These are phyloP conservation scores for Fraxinus cuspidata DNA, from an alignment of 257 asterid genomes.

Conservation along the genomic window DNA sequence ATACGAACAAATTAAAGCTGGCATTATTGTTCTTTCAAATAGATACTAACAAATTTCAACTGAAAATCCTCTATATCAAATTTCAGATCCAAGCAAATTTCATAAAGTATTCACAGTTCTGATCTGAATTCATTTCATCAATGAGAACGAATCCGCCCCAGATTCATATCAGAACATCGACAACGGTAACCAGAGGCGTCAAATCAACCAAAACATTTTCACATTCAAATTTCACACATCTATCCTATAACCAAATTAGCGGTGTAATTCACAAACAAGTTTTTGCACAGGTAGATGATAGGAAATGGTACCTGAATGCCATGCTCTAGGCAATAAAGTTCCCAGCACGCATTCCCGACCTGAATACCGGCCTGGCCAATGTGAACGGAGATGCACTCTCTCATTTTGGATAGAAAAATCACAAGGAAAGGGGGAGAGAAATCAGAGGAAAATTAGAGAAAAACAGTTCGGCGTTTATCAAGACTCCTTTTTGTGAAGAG, in stretches of 20 bases:
- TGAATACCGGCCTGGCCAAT: conserved; percentile 52
- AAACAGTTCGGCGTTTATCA: conserved; percentile 25
- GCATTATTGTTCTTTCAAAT: too few species aligned
- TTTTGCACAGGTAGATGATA: not conserved
- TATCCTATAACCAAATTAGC: not conserved
- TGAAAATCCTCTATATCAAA: not conserved
- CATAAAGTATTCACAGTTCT: not conserved
- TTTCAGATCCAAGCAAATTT: not conserved
- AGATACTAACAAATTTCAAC: not conserved
- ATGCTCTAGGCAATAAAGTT: conserved; percentile 44
- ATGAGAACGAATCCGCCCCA: not conserved
- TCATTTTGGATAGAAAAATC: conserved; percentile 28
- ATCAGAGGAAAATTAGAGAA: not conserved
- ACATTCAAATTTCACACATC: conserved; percentile 1
- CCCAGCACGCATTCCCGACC: conserved; percentile 52
- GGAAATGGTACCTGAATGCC: conserved; percentile 31
- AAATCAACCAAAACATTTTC: not conserved
- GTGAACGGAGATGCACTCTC: conserved; percentile 49
- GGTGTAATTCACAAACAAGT: not conserved
- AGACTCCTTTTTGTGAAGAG: conserved; percentile 24
- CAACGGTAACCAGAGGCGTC: not conserved
- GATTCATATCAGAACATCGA: not conserved
- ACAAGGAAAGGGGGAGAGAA: not conserved
- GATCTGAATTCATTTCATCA: not conserved
- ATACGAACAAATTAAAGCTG: too few species aligned